Base-by-base conservation (phyloP, 2,329 filamentous ascomycete genomes). In the Fusarium buharicum region DNA sequence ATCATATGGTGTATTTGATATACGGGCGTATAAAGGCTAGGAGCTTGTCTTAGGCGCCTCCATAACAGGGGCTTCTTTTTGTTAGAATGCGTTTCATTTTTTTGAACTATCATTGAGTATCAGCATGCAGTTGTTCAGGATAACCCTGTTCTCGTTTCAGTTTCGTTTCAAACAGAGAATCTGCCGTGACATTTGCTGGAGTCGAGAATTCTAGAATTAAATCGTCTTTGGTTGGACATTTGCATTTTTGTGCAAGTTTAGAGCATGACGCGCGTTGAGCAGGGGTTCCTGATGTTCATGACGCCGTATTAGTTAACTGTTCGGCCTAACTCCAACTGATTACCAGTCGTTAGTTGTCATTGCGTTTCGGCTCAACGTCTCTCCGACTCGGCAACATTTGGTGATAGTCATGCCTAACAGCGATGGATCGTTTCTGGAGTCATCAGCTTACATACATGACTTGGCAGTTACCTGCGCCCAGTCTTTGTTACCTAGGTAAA, bases 1-100 rank as follows among this genome's bases (percentile, higher is more conserved):
- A 71, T 71, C 68, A 64, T 49, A 52, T 48, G 67, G 67, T 71
- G 69, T 71, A 70, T 70, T 68, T 71, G 69, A 69, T 66, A 71
- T 68, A 70, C 50, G 67, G 69, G 69, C 69, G 69, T 71, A 71
- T 60, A 60, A 66, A 59, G 66, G 69, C 59, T 68, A 63, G 69
- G 69, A 66, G 69, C 67, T 70, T 71, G 64, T 69, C 60, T 66
- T 48, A 65, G 59, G 64, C 64, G 62, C 61, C 67, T 69, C 49
- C 27, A 51, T 45, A 66, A 50, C 52, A 53, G 66, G 58, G 66
- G 69, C 66, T 64, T 68, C 64, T 68, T 63, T 63, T 68, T 61
- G 54, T 68, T 71, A 67, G 64, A 71, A 55, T 66, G 69, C 59
- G 64, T 62, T 67, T 64, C 46, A 59, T 51, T 54, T 43, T 64